phyloP scores from a whole-genome alignment of 1,284 basidiomycete genomes.

The Irpex lacteus region DNA sequence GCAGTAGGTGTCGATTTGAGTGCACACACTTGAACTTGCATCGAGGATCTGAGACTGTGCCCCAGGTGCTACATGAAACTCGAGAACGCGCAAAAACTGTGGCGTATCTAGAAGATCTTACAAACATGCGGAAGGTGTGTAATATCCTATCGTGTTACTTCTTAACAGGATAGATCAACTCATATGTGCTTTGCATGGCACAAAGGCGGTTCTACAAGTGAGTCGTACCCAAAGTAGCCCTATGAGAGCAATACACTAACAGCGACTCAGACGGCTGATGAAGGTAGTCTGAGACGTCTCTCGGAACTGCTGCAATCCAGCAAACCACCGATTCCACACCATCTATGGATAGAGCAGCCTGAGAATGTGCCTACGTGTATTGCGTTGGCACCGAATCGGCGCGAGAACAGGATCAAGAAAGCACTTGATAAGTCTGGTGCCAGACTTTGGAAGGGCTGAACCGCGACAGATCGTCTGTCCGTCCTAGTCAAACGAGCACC shows the following conservation, averaged over 20 bases:
- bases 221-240: neutral
- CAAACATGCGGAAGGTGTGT: slow-evolving; percentile 38
- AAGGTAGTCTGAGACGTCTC: slow-evolving; percentile 33
- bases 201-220: slow-evolving; percentile 41
- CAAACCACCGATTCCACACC: slow-evolving; percentile 35
- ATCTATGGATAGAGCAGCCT: slow-evolving; percentile 54
- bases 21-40: neutral
- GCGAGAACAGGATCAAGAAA: slow-evolving; percentile 38
- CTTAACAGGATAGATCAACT: neutral
- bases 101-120: slow-evolving; percentile 37
- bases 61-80: slow-evolving; percentile 40
- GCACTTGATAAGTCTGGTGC: slow-evolving; percentile 39
- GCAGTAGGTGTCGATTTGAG: slow-evolving; percentile 31
- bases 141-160: neutral
- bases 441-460: slow-evolving; percentile 28
- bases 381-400: slow-evolving; percentile 49
- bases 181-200: too few relatives aligned
- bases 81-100: slow-evolving; percentile 37
- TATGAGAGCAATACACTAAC: neutral
- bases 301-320: slow-evolving; percentile 28
- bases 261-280: slow-evolving; percentile 32
- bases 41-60: neutral
- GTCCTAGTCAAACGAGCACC: neutral
- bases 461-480: neutral
- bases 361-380: slow-evolving; percentile 51